Base-by-base conservation (phyloP, 2,329 filamentous ascomycete genomes). In the Exophiala sideris region DNA sequence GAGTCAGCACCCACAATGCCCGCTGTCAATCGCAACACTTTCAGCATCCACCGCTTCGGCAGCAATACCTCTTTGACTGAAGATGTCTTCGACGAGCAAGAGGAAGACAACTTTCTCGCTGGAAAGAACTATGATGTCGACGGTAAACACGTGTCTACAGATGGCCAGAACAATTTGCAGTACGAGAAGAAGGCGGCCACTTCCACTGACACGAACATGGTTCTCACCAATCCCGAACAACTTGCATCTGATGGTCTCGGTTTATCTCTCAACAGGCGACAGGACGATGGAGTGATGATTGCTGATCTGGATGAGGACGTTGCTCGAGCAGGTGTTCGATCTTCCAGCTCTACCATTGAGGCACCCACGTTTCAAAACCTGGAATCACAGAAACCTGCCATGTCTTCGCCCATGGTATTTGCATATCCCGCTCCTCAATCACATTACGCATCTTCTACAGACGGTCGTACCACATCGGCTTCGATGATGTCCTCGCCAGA, bases 1-100 rank as follows among this genome's bases (percentile, higher is more conserved):
- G 76, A 78, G 60, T 78, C 75, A 60, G 76, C 76, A 6, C 76
- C 76, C 2, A 72, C 71, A 50, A 72, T 78, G 73, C 73, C 72
- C 42, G 73, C 75, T 5, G 71, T 77, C 51, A 74, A 77, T 58
- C 72, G 74, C 45, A 70, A 66, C 51, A 64, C 66, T 36, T 67
- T 77, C 40, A 65, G 64, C 20, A 64, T 67, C 18, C 65, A 66
- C 41, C 69, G 73, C 6, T 62, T 76, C 24, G 67, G 68, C 11
- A 73, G 69, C 21, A 69, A 66, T 39, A 62, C 70, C 6, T 64
- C 68, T 1, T 63, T 76, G 47, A 70, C 73, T 45, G 71, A 71
- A 5, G 76, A 78, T 59, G 76, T 77, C 3, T 76, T 78, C 53
- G 73, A 77, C 44, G 76, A 78, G 59, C 74, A 78, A 57, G 76